A percentile compares a stretch with the other conserved stretches of the same genome.
These are phyloP conservation scores for Agrocybe praecox DNA, from an alignment of 768 basidiomycete genomes.

Conservation along the genomic window DNA sequence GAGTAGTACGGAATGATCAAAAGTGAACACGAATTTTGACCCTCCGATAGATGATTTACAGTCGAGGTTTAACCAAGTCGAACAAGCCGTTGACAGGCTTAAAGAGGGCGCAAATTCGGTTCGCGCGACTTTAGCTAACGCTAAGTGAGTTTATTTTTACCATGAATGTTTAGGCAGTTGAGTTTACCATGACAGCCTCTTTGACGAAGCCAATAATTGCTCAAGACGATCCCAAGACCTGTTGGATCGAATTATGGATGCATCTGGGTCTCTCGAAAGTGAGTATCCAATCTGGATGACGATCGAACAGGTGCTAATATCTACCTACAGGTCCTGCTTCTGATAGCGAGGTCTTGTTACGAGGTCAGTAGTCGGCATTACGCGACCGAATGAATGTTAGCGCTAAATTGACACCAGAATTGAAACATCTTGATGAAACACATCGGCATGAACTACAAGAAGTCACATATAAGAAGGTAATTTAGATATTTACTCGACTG, in stretches of 20 bases:
- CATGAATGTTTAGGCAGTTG: neutral
- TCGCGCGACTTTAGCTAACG: constrained; percentile 47
- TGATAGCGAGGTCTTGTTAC: constrained; percentile 51
- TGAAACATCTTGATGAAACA: constrained; percentile 61
- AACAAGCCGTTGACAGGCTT: constrained; percentile 53
- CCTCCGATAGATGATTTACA: constrained; percentile 55
- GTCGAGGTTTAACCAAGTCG: constrained; percentile 53
- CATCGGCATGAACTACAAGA: constrained; percentile 64
- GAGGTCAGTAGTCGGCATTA: constrained; percentile 38
- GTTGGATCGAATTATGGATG: constrained; percentile 55
- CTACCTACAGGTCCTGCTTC: constrained; percentile 40
- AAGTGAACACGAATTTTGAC: neutral
- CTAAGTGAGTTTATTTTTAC: constrained; percentile 38
- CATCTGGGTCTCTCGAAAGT: constrained; percentile 57
- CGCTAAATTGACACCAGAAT: constrained; percentile 39
- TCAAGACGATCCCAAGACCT: constrained; percentile 60
- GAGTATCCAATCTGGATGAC: constrained; percentile 4
- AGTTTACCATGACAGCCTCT: constrained; percentile 36
- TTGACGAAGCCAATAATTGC: constrained; percentile 63
- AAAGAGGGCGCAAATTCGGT: constrained; percentile 62
- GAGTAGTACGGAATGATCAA: constrained; percentile 19
- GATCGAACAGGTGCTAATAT: neutral
- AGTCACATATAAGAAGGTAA: constrained; percentile 58
- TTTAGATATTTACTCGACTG: neutral
- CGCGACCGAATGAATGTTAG: neutral